Percentiles rank a stretch among this genome's conserved stretches.
phyloP scores from a whole-genome alignment of 2,329 filamentous ascomycete genomes.

The Diaporthe vaccinii region DNA sequence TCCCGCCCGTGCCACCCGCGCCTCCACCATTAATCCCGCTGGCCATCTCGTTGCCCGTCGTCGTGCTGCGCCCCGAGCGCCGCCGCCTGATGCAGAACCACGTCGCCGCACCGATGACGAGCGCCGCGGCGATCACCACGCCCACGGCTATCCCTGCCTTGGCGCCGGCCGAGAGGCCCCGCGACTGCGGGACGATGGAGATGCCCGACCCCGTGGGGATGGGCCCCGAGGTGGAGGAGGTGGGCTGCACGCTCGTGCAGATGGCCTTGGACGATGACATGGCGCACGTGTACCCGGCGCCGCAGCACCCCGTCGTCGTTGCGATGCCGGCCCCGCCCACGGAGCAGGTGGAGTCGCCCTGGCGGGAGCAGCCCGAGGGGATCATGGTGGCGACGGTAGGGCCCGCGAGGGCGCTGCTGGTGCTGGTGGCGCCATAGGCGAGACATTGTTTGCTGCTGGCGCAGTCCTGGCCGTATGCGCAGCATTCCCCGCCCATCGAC shows the following conservation, averaged over 20 bases:
- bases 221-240: conserved; percentile 50
- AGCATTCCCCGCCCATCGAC: conserved; percentile 49
- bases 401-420: conserved; percentile 43
- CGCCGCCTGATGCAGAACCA: conserved; percentile 63
- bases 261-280: conserved; percentile 52
- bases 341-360: conserved; percentile 58
- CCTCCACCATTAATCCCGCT: conserved; percentile 20
- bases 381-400: conserved; percentile 50
- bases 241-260: conserved; percentile 53
- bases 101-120: conserved; percentile 57
- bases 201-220: conserved; percentile 49
- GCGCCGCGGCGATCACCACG: conserved; percentile 58
- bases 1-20: neutral
- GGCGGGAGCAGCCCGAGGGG: conserved; percentile 59
- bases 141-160: conserved; percentile 71
- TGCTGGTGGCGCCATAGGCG: conserved; percentile 44
- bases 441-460: conserved; percentile 52
- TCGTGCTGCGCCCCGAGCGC: conserved; percentile 47
- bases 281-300: conserved; percentile 58
- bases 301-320: conserved; percentile 60
- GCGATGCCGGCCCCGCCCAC: conserved; percentile 50
- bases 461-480: conserved; percentile 58
- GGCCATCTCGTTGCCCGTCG: conserved; percentile 37
- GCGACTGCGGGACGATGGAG: conserved; percentile 27
- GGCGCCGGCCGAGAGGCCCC: conserved; percentile 60